Base-by-base conservation (phyloP, 805 yeast species). In the Yueomyces sp. region DNA sequence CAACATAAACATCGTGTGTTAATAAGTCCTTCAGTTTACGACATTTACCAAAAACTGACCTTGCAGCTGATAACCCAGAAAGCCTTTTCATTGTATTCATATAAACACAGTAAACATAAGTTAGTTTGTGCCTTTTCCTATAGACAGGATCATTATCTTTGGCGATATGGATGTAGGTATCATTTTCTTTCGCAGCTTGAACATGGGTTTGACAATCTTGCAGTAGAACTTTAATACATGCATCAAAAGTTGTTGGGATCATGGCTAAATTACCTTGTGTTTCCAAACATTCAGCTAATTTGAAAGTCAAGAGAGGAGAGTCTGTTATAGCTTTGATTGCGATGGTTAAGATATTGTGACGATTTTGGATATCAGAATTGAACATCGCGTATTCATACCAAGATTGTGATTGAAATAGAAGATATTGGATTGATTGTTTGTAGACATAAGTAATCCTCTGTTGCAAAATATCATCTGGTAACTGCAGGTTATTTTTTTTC, bases 1-100 rank as follows among this genome's bases (percentile, higher is more conserved):
- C 90, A 26, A 80, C 79, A 61, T 74, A 90, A 26, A 90, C 73
- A 52, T 85, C 85, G 66, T 79, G 77, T 0, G 94, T 81, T 38
- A 82, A 63, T 8, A 67, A 64, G 28, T 50, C 55, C 47, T 64
- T 69, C 50, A 76, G 72, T 55, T 78, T 76, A 52, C 95, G 75
- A 6, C 83, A 81, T 50, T 70, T 73, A 44, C 82, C 72, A 57
- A 87, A 86, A 2, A 85, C 68, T 28, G 67, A 57, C 48, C 97
- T 73, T 2, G 94, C 87, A 36, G 80, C 86, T 42, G 76, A 74
- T 32, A 81, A 67, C 3, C 88, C 90, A 40, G 70, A 68, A 26
- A 73, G 37, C 49, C 96, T 69, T 53, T 85, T 85, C 49, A 77
- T 67, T 19, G 84, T 69, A 56, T 77, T 75, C 86, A 86, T 80